Conservation (phyloP, 73 alveolate species). For the Symbiodinium natans region DNA sequence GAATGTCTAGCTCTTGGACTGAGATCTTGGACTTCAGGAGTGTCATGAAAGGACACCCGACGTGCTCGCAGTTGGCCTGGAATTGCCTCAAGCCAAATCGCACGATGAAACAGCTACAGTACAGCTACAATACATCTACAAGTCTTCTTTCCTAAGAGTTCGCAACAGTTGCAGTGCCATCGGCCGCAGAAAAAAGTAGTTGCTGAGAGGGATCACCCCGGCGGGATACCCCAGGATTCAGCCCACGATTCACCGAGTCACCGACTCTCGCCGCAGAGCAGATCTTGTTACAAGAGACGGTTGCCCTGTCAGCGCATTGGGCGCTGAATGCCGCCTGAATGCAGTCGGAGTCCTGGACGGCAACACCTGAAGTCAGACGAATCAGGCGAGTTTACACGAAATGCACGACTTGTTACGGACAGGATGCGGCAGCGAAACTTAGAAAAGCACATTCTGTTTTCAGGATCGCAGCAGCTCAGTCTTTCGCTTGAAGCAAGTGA, state of each 20-base stretch:
- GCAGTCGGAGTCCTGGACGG: background rate
- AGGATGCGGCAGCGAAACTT: too few species aligned
- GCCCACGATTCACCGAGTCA: too few species aligned
- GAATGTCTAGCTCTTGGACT: background rate
- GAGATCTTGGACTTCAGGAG: constrained; percentile 33
- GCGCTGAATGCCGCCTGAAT: background rate
- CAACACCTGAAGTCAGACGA: background rate
- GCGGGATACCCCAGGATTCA: too few species aligned
- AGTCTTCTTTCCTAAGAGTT: too few species aligned
- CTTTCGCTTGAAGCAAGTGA: background rate
- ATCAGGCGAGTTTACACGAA: background rate
- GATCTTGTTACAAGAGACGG: background rate
- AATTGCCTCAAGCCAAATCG: too few species aligned
- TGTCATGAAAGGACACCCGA: constrained; percentile 30
- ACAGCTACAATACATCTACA: too few species aligned
- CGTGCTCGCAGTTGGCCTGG: too few species aligned
- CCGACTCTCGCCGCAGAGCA: background rate
- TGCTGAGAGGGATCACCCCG: too few species aligned
- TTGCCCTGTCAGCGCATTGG: background rate
- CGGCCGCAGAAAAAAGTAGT: too few species aligned
- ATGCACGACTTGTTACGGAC: too few species aligned
- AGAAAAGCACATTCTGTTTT: background rate
- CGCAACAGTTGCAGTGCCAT: too few species aligned
- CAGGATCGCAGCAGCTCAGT: background rate
- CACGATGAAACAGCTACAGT: too few species aligned